A percentile compares a stretch with the other conserved stretches of the same genome.
phyloP scores from a whole-genome alignment of 495 filamentous ascomycete genomes.

The Penicillium coffeae region DNA sequence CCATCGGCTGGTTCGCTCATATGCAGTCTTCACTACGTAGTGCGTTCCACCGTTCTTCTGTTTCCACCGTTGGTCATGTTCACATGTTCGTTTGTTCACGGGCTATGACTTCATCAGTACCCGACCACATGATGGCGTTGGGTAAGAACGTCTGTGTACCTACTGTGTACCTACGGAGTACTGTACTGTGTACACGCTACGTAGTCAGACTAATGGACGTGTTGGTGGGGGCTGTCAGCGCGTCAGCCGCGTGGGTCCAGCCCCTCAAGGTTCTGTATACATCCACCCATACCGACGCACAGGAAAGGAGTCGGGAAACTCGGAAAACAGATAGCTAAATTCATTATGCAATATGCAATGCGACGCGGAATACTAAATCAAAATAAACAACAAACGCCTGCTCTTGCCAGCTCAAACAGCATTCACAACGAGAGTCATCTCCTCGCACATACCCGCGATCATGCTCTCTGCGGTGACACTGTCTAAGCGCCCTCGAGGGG shows the following conservation, averaged over 20 bases:
- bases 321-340: too few relatives aligned
- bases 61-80: too few relatives aligned
- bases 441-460: slow-evolving; percentile 19
- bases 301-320: not conserved
- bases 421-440: too few relatives aligned
- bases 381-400: slow-evolving; percentile 3
- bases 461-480: slow-evolving; percentile 15
- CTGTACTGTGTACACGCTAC: too few relatives aligned
- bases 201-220: too few relatives aligned
- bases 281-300: not conserved
- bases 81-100: too few relatives aligned
- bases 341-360: not conserved
- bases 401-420: too few relatives aligned
- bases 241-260: not conserved
- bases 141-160: too few relatives aligned
- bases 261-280: too few relatives aligned
- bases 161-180: too few relatives aligned
- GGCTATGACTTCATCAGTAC: too few relatives aligned
- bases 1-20: slow-evolving; percentile 6
- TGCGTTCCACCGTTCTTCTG: not conserved
- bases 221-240: not conserved
- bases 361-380: not conserved
- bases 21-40: not conserved
- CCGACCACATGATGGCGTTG: too few relatives aligned
- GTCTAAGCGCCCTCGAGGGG: slow-evolving; percentile 18